These are phyloP conservation scores for Sporodiniella umbellata DNA, from an alignment of 371 early-diverging fungal genomes.

Conservation along the genomic window DNA sequence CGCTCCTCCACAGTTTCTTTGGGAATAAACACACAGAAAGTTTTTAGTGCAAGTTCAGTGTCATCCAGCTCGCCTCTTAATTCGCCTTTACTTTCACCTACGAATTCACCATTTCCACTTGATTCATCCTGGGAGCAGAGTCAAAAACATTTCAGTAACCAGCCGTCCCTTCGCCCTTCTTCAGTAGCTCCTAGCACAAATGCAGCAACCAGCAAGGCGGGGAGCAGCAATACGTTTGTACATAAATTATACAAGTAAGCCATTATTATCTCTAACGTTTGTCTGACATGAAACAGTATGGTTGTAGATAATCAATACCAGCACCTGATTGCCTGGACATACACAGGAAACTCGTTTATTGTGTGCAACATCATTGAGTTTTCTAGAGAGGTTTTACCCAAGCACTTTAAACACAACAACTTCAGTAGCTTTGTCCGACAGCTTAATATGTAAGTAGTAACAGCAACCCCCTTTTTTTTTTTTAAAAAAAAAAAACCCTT, in stretches of 20 bases:
- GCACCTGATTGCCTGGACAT: constrained; percentile 81
- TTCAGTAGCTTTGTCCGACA: constrained; percentile 86
- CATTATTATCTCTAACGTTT: background rate
- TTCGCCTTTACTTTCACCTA: constrained; percentile 31
- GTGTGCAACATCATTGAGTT: constrained; percentile 89
- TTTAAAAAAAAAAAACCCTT: background rate
- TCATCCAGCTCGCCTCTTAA: constrained; percentile 31
- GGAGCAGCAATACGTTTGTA: constrained; percentile 31
- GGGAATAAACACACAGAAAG: constrained; percentile 22
- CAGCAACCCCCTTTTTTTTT: too few species aligned
- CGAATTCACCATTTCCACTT: constrained; percentile 23
- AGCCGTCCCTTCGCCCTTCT: constrained; percentile 32
- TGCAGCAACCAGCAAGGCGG: constrained; percentile 6
- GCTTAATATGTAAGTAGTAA: constrained; percentile 80
- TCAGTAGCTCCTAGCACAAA: constrained; percentile 2
- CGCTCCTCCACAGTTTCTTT: constrained; percentile 16
- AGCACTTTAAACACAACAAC: constrained; percentile 84
- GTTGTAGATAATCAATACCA: constrained; percentile 51
- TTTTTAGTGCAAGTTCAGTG: constrained; percentile 24
- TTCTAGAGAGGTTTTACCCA: constrained; percentile 81
- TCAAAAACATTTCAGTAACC: constrained; percentile 24
- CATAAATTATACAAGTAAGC: constrained; percentile 32
- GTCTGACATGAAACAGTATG: background rate
- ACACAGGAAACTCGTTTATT: constrained; percentile 82
- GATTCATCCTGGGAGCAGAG: constrained; percentile 26